phyloP scores from a whole-genome alignment of 495 filamentous ascomycete genomes.

The Chaetomium cochliodes region DNA sequence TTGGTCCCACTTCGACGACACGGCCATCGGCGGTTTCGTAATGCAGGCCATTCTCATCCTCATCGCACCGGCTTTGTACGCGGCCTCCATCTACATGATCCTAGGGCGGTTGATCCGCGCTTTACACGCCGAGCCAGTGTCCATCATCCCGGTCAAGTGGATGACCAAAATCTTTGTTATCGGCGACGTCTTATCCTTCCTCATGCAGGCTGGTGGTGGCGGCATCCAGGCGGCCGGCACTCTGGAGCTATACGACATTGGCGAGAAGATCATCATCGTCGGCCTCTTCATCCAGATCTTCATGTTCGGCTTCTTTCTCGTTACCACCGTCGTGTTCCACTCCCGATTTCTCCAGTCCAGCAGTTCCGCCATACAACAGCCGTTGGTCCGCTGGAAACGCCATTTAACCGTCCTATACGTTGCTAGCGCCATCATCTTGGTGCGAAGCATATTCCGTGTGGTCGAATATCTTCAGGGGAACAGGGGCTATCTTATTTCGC shows the following conservation, averaged over 20 bases:
- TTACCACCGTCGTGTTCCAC: constrained; percentile 44
- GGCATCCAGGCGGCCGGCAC: constrained; percentile 41
- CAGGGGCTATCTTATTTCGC: constrained; percentile 45
- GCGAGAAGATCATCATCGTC: constrained; percentile 47
- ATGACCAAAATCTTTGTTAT: constrained; percentile 51
- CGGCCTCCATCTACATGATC: constrained; percentile 58
- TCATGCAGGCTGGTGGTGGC: constrained; percentile 34
- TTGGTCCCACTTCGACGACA: not conserved
- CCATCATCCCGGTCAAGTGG: constrained; percentile 43
- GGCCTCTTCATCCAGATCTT: constrained; percentile 52
- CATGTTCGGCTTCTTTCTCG: constrained; percentile 53
- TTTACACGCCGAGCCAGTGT: constrained; percentile 38
- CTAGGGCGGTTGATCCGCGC: constrained; percentile 48
- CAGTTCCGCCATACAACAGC: not conserved
- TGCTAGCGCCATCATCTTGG: constrained; percentile 55
- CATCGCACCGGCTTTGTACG: constrained; percentile 41
- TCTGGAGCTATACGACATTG: constrained; percentile 28
- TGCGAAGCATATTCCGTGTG: constrained; percentile 60
- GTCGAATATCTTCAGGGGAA: constrained; percentile 61
- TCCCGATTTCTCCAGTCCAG: constrained; percentile 11
- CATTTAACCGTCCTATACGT: constrained; percentile 55
- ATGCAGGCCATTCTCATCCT: constrained; percentile 37
- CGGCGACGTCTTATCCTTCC: constrained; percentile 47
- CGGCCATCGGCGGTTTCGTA: constrained; percentile 8
- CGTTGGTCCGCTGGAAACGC: constrained; percentile 45